A percentile compares a stretch with the other conserved stretches of the same genome.
Conservation (phyloP, 140 eudicot genomes). For the Stevia rebaudiana region DNA sequence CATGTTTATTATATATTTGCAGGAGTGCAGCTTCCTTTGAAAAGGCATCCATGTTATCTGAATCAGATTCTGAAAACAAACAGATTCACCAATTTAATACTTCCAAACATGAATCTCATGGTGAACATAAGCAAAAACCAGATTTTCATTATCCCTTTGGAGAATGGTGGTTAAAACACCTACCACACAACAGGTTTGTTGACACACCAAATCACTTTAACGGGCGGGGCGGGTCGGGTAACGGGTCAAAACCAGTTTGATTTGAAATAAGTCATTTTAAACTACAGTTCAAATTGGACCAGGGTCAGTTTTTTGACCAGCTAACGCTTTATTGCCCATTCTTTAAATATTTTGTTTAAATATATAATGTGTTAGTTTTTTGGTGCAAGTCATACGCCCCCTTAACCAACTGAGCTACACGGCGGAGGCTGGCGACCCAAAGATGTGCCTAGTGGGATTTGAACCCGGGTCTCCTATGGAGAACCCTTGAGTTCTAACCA, state of each 20-base stretch:
- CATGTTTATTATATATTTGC: constrained; percentile 31
- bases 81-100: constrained; percentile 32
- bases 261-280: neutral
- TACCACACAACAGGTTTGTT: constrained; percentile 54
- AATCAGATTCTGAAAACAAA: constrained; percentile 25
- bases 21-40: constrained; percentile 81
- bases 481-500: too few relatives aligned
- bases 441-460: too few relatives aligned
- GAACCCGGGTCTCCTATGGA: too few relatives aligned
- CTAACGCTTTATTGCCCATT: neutral
- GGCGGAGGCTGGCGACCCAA: too few relatives aligned
- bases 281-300: neutral
- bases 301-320: neutral
- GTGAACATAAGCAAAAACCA: constrained; percentile 21
- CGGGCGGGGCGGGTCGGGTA: neutral
- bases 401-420: too few relatives aligned
- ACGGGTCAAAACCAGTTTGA: neutral
- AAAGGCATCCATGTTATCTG: constrained; percentile 48
- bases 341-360: too few relatives aligned
- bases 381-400: too few relatives aligned
- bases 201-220: constrained; percentile 1
- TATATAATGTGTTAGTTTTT: too few relatives aligned
- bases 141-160: constrained; percentile 53
- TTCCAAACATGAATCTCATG: constrained; percentile 28
- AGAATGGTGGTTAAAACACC: constrained; percentile 66